These are phyloP conservation scores for Chlorella vulgaris DNA, from an alignment of 139 green algal species.

Conservation along the genomic window DNA sequence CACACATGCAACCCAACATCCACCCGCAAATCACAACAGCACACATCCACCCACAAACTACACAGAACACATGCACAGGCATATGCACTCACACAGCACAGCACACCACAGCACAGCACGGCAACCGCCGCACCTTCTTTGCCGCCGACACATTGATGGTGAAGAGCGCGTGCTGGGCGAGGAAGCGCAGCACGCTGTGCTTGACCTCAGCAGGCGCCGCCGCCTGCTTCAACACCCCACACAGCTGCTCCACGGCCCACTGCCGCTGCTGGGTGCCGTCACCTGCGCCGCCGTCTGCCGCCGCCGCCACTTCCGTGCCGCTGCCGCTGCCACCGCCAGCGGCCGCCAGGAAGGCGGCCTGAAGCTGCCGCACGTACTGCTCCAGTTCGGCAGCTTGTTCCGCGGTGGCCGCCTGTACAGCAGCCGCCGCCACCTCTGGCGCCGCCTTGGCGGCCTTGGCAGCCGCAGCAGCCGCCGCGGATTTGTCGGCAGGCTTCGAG, in stretches of 20 bases:
- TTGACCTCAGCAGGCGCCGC: conserved; percentile 18
- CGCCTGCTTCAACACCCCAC: conserved; percentile 42
- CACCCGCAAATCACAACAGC: not conserved
- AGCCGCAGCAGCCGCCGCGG: not conserved
- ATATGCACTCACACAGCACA: not conserved
- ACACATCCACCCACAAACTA: not conserved
- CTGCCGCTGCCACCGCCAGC: not conserved
- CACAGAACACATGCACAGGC: not conserved
- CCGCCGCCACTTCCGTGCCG: not conserved
- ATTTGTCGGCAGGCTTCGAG: not conserved
- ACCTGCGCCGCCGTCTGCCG: conserved; percentile 1
- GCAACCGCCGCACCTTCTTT: conserved; percentile 46
- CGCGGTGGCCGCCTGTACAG: not conserved
- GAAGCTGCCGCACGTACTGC: conserved; percentile 41
- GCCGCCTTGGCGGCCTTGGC: not conserved
- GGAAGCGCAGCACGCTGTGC: conserved; percentile 52
- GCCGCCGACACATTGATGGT: conserved; percentile 18
- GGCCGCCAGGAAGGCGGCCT: conserved; percentile 42
- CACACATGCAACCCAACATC: not conserved
- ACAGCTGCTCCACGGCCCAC: conserved; percentile 65
- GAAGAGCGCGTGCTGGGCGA: conserved; percentile 67
- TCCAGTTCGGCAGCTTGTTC: conserved; percentile 40
- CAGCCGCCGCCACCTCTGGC: not conserved
- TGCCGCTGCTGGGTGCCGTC: not conserved
- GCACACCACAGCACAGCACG: not conserved